A percentile compares a stretch with the other conserved stretches of the same genome.
Evolutionary conservation across 2,329 filamentous ascomycete species (phyloP).

Genomic region (Beauveria australis): DNA sequence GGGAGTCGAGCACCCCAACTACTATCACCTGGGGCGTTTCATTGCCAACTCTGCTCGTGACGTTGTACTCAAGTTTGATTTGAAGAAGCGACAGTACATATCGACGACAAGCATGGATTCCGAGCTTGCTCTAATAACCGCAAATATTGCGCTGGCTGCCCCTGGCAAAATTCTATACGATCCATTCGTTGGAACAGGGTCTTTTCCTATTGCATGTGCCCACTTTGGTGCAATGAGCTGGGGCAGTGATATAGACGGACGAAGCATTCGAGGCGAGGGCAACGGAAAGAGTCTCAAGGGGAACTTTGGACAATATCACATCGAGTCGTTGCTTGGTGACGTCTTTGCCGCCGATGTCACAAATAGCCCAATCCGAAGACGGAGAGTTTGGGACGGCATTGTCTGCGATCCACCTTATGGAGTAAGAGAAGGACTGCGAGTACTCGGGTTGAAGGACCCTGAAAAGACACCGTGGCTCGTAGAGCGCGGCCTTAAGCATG

Average conservation of each 20-base stretch:
- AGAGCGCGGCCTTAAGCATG: conserved; percentile 60
- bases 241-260: conserved; percentile 89
- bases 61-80: conserved; percentile 64
- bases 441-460: conserved; percentile 69
- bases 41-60: conserved; percentile 60
- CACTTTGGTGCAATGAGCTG: conserved; percentile 79
- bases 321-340: conserved; percentile 60
- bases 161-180: conserved; percentile 87
- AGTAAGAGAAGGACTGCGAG: conserved; percentile 82
- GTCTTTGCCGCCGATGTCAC: conserved; percentile 82
- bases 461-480: conserved; percentile 51
- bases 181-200: conserved; percentile 91
- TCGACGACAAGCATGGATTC: conserved; percentile 97
- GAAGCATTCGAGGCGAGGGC: conserved; percentile 71
- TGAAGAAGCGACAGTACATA: conserved; percentile 92
- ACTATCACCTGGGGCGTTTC: conserved; percentile 63
- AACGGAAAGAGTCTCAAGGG: conserved; percentile 42
- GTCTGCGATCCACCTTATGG: conserved; percentile 95
- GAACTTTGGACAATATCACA: conserved; percentile 80
- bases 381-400: conserved; percentile 74
- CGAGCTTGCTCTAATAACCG: conserved; percentile 82
- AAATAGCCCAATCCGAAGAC: conserved; percentile 63
- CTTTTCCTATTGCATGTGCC: conserved; percentile 82
- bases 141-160: conserved; percentile 76
- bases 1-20: conserved; percentile 44